phyloP scores from a whole-genome alignment of 768 basidiomycete species.

The Lentinula sp. region DNA sequence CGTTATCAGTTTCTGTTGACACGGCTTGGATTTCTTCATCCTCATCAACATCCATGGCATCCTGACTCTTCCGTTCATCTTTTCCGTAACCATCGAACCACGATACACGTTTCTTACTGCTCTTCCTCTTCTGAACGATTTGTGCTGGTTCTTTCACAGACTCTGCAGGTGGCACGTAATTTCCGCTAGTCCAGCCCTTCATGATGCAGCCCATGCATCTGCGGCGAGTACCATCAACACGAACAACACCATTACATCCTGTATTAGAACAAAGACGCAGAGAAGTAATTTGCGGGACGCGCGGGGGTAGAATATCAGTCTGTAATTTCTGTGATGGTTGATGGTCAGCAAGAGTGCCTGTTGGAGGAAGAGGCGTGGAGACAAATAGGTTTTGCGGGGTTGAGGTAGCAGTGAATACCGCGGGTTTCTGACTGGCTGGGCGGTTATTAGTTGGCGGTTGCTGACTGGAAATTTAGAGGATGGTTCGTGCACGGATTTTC shows the following conservation, averaged over 20 bases:
- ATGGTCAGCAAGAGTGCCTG: background rate
- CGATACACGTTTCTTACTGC: constrained; percentile 2
- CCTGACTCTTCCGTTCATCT: background rate
- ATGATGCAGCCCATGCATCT: constrained; percentile 2
- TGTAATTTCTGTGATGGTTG: background rate
- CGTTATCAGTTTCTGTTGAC: background rate
- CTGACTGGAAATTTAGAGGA: too few species aligned
- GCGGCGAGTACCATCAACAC: background rate
- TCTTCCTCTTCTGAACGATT: background rate
- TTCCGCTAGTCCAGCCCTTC: background rate
- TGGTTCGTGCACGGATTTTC: too few species aligned
- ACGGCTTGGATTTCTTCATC: background rate
- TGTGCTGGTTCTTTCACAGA: too few species aligned
- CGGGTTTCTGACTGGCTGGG: too few species aligned
- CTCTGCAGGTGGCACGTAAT: background rate
- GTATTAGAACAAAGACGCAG: background rate
- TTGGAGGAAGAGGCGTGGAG: background rate
- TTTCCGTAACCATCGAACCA: background rate
- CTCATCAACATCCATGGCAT: background rate
- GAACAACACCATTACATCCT: background rate
- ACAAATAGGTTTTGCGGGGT: background rate
- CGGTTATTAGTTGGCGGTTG: too few species aligned
- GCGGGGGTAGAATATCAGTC: background rate
- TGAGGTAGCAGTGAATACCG: background rate
- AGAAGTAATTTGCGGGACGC: background rate